Evolutionary conservation across 495 filamentous ascomycete genomes (phyloP), one percentile per base, ranked within the genome.

Genomic region (Penicillium flavigenum): DNA sequence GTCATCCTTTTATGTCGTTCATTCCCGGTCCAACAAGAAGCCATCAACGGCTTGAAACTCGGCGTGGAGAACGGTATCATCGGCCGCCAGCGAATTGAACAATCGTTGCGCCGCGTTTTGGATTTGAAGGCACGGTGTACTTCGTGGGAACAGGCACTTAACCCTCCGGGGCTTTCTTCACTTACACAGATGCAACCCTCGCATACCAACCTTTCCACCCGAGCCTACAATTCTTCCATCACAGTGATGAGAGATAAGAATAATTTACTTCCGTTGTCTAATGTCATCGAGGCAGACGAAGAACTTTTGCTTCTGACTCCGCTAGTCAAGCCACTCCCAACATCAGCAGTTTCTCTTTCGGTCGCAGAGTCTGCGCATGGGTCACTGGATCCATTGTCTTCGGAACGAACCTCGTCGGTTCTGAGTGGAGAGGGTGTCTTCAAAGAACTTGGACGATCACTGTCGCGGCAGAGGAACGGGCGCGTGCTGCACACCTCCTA

Each of bases 351-450:
- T n/a, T 80, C 80, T 43, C 74, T 71, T 31, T 79, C 73, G 27
- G 80, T 71, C 69, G 83, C 70, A 47, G 78, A 84, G 69, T 51
- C 78, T 69, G 47, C 66, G 52, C 57, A 77, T 75, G 27, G 76
- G 64, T 59, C 88, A 79, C 48, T 86, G 78, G 54, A 83, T 73
- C 56, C 82, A 64, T 42, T 81, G 76, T 64, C 76, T 63, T 73
- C 83, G 83, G 79, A 87, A 72, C 62, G 83, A 65, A 72, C 75
- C 46, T 72, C 80, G 5, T 88, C 88, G 9, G 86, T 93, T 20
- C 86, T 93, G 81, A 92, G 86, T 62, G 91, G 90, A 43, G 91
- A 96, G 69, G 86, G 86, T 31, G 88, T 96, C 1, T 96, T 96
- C 63, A 81, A 89, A 57, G 90, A 93, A 65, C 74, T 96, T 2